A percentile compares a stretch with the other conserved stretches of the same genome.
These are phyloP conservation scores for Alternaria novae-zelandiae DNA, from an alignment of 2,329 filamentous ascomycete genomes.

Conservation along the genomic window DNA sequence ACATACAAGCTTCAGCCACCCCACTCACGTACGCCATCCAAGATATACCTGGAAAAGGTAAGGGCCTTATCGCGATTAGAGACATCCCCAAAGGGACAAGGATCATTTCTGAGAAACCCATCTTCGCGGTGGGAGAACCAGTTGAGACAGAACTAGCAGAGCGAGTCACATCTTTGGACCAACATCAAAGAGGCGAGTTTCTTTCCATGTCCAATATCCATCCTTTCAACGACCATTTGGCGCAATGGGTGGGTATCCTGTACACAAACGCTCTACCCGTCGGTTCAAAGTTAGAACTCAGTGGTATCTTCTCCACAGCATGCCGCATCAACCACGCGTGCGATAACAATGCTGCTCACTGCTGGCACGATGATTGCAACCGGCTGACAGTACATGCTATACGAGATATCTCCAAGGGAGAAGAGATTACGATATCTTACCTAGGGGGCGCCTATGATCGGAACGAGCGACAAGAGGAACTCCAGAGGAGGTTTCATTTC, in stretches of 20 bases:
- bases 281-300: conserved; percentile 27
- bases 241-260: conserved; percentile 3
- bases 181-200: background rate
- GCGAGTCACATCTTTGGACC: background rate
- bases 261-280: conserved; percentile 43
- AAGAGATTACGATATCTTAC: conserved; percentile 27
- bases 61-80: conserved; percentile 49
- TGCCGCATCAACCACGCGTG: conserved; percentile 50
- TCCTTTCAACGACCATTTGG: background rate
- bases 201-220: background rate
- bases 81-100: conserved; percentile 49
- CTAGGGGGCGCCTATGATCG: conserved; percentile 45
- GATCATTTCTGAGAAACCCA: conserved; percentile 51
- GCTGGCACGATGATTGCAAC: conserved; percentile 44
- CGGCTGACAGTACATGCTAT: background rate
- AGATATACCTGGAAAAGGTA: conserved; percentile 46
- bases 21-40: background rate
- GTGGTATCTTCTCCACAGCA: conserved; percentile 45
- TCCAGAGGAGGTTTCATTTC: conserved; percentile 34
- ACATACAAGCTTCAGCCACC: background rate
- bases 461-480: conserved; percentile 31
- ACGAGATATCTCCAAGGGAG: background rate
- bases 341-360: conserved; percentile 44
- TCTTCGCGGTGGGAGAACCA: conserved; percentile 41
- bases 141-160: conserved; percentile 23